phyloP scores from a whole-genome alignment of 805 yeast genomes.

The Kazachstania psychrophila region DNA sequence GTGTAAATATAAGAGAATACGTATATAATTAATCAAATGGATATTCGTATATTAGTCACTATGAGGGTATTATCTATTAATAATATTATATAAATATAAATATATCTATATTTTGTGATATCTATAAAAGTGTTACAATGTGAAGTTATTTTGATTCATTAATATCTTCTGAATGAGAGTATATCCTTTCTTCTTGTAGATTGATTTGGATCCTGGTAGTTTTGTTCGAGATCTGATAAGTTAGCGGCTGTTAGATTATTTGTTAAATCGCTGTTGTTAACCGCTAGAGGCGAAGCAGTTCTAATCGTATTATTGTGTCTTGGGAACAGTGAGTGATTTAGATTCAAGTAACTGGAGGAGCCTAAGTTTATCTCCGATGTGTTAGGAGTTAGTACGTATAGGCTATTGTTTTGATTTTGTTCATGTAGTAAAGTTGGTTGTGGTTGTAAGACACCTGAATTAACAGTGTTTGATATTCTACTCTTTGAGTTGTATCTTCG shows the following conservation, averaged over 20 bases:
- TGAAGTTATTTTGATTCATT: too few species aligned
- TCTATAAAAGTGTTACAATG: too few species aligned
- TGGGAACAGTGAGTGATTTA: not conserved
- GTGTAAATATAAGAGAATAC: constrained; percentile 1
- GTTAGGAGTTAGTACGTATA: constrained; percentile 1
- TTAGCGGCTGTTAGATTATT: constrained; percentile 2
- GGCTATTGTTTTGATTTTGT: not conserved
- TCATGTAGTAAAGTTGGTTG: not conserved
- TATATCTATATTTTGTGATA: too few species aligned
- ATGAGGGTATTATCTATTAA: not conserved
- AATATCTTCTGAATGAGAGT: too few species aligned
- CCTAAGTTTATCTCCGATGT: not conserved
- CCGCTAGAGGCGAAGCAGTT: constrained; percentile 6
- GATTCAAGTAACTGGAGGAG: not conserved
- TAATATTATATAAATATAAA: too few species aligned
- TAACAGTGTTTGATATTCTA: too few species aligned
- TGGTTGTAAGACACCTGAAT: too few species aligned
- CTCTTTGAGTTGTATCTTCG: too few species aligned
- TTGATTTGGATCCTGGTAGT: too few species aligned
- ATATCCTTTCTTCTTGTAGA: too few species aligned
- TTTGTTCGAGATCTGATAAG: not conserved
- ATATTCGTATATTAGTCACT: too few species aligned
- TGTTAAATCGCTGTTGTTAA: not conserved
- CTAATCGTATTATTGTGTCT: constrained; percentile 2
- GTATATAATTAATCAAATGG: constrained; percentile 2